Percentiles rank a stretch among this genome's conserved stretches.
Conservation (phyloP, 768 basidiomycete species). For the Cyclocybe aegerita region DNA sequence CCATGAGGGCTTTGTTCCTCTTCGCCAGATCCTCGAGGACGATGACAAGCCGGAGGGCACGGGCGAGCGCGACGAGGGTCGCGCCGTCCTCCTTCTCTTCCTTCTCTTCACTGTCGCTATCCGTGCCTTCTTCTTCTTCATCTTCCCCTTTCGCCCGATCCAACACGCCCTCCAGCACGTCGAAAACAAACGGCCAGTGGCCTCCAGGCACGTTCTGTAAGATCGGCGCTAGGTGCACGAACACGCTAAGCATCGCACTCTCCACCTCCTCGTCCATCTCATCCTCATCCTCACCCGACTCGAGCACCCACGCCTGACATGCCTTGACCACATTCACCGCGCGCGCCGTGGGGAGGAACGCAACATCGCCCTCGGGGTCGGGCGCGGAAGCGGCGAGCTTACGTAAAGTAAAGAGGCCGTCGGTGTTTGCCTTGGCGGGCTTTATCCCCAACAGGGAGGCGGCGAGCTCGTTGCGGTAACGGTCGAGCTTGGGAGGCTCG, state of each 20-base stretch:
- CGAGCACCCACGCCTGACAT: constrained; percentile 77
- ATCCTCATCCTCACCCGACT: constrained; percentile 65
- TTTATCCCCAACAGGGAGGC: constrained; percentile 72
- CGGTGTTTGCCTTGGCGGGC: constrained; percentile 57
- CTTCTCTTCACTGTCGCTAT: no score
- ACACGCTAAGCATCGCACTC: constrained; percentile 71
- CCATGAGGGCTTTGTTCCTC: constrained; percentile 73
- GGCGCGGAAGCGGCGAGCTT: constrained; percentile 76
- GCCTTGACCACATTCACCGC: constrained; percentile 86
- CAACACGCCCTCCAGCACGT: constrained; percentile 82
- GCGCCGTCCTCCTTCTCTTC: constrained; percentile 44
- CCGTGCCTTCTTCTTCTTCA: no score
- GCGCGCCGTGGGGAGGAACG: constrained; percentile 82
- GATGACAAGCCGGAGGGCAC: constrained; percentile 67
- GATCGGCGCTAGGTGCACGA: constrained; percentile 78
- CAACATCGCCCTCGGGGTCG: constrained; percentile 70
- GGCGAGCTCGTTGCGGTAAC: constrained; percentile 89
- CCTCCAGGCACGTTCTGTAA: constrained; percentile 82
- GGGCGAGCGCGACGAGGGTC: constrained; percentile 61
- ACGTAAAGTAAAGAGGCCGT: constrained; percentile 69
- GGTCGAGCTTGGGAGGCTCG: constrained; percentile 71
- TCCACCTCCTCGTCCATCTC: constrained; percentile 79
- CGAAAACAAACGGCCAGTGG: constrained; percentile 94
- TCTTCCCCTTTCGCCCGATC: constrained; percentile 40
- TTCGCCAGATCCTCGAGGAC: constrained; percentile 66